Evolutionary conservation across 2,329 filamentous ascomycete species (phyloP), one percentile per base, ranked within the genome.

Genomic region (Falciphora oryzae): DNA sequence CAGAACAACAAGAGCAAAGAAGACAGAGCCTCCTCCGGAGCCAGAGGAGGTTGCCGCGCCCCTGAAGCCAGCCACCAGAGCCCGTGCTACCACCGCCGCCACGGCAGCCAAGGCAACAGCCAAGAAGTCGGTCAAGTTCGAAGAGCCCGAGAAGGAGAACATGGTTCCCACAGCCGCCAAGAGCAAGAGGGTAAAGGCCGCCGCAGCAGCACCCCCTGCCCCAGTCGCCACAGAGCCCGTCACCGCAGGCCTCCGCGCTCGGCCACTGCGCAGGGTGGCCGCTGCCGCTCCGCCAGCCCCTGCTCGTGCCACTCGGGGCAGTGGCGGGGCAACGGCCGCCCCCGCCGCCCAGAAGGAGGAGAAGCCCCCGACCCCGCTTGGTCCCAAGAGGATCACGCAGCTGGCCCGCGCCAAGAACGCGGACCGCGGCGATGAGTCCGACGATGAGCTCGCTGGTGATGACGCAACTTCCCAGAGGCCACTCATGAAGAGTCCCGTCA

Each of bases 141-240:
- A 87, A 71, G 84, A 85, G 69, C 83, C 84, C 3, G 85, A 87
- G 72, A 89, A 89, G 75, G 86, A 89, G 72, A 89, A 89, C 68
- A 74, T 85, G 53, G 72, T 78, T 27, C 84, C 83, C 18, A 27
- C 68, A 18, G 69, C 73, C 3, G 65, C 68, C 28, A 77, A 75
- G 65, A 67, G 71, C 32, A 80, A 80, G 70, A 58, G 28, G 29
- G 38, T 53, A 22, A 56, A 53, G n/a, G 71, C 69, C 4, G 61
- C 68, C 25, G 59, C 67, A 11, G 67, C 75, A 59, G 50, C 50
- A 57, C 28, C 62, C 31, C 16, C 69, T 4, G 62, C 68, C 25
- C 57, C 67, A 10, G 67, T 75, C 59, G 56, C 27, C n/a, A n/a
- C 18, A 25, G 62, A 63, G 31, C 53, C 53, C 2, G 18, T 65